A percentile compares a stretch with the other conserved stretches of the same genome.
phyloP scores from a whole-genome alignment of 2,329 filamentous ascomycete species.

The Cladophialophora yegresii region DNA sequence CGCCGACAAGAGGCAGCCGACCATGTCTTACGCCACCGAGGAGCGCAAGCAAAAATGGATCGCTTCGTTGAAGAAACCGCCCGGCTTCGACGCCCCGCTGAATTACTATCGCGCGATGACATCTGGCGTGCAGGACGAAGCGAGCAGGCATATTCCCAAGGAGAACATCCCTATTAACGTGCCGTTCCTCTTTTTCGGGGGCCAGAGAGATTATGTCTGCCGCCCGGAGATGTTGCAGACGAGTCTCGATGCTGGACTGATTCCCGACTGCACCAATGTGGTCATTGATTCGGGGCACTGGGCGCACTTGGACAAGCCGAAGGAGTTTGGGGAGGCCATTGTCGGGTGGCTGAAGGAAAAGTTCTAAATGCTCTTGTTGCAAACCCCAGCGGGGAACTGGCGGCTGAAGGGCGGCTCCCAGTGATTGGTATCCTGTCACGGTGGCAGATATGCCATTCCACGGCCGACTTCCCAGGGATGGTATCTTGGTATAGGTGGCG shows the following conservation, averaged over 20 bases:
- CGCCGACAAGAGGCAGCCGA: conserved; percentile 35
- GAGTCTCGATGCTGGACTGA: conserved; percentile 18
- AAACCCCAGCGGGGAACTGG: not conserved
- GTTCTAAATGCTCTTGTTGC: conserved; percentile 1
- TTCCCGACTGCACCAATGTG: conserved; percentile 22
- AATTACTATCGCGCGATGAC: conserved; percentile 23
- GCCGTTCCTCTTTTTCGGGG: conserved; percentile 27
- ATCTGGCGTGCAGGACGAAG: conserved; percentile 23
- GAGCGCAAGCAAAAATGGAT: conserved; percentile 38
- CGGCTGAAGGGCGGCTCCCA: not conserved
- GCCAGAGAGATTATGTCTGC: conserved; percentile 21
- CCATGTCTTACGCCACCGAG: conserved; percentile 43
- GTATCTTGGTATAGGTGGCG: too few relatives aligned
- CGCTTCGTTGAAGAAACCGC: conserved; percentile 36
- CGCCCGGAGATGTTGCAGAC: conserved; percentile 15
- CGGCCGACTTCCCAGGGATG: too few relatives aligned
- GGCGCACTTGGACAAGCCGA: conserved; percentile 23
- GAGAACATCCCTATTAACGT: conserved; percentile 21
- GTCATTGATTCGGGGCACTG: conserved; percentile 28
- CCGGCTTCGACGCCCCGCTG: conserved; percentile 24
- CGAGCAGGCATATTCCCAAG: conserved; percentile 9
- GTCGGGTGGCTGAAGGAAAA: conserved; percentile 23
- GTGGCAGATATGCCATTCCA: not conserved
- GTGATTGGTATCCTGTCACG: not conserved
- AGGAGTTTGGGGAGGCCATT: conserved; percentile 25